Evolutionary conservation across 1,284 basidiomycete species (phyloP).

Genomic region (Golubevia pallescens): DNA sequence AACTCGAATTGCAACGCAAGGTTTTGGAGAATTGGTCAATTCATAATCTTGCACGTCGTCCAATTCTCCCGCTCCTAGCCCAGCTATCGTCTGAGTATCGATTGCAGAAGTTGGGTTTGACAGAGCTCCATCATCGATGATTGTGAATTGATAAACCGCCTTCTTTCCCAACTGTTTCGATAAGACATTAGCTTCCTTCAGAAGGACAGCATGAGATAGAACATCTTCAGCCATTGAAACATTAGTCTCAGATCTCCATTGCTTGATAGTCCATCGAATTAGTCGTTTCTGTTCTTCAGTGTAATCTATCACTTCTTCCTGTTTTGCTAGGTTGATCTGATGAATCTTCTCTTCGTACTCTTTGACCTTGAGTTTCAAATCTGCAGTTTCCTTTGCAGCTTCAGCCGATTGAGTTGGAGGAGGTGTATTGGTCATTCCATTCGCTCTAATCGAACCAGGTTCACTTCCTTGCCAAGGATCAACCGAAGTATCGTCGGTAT

Average conservation of each 20-base stretch:
- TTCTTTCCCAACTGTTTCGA: constrained; percentile 73
- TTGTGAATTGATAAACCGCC: constrained; percentile 88
- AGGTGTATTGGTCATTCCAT: no score
- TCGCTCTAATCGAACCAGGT: constrained; percentile 29
- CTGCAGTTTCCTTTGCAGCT: constrained; percentile 26
- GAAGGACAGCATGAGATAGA: constrained; percentile 79
- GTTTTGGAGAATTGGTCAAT: constrained; percentile 62
- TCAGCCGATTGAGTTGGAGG: no score
- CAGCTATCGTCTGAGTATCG: constrained; percentile 76
- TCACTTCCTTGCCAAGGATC: constrained; percentile 45
- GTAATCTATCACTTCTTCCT: constrained; percentile 17
- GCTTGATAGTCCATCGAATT: background rate
- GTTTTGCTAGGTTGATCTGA: constrained; percentile 19
- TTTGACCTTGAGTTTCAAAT: constrained; percentile 38
- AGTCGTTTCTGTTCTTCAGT: constrained; percentile 24
- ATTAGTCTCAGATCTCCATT: no score
- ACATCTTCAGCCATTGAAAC: constrained; percentile 81
- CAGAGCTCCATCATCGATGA: constrained; percentile 80
- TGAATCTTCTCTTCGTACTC: constrained; percentile 48
- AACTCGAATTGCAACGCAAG: constrained; percentile 87
- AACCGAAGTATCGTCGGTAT: constrained; percentile 52
- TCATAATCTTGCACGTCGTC: constrained; percentile 71
- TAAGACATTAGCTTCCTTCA: constrained; percentile 86
- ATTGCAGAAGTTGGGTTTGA: constrained; percentile 81
- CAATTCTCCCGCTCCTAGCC: constrained; percentile 77